A percentile compares a stretch with the other conserved stretches of the same genome.
Evolutionary conservation across 495 filamentous ascomycete genomes (phyloP).

Genomic region (Aspergillus diversus): DNA sequence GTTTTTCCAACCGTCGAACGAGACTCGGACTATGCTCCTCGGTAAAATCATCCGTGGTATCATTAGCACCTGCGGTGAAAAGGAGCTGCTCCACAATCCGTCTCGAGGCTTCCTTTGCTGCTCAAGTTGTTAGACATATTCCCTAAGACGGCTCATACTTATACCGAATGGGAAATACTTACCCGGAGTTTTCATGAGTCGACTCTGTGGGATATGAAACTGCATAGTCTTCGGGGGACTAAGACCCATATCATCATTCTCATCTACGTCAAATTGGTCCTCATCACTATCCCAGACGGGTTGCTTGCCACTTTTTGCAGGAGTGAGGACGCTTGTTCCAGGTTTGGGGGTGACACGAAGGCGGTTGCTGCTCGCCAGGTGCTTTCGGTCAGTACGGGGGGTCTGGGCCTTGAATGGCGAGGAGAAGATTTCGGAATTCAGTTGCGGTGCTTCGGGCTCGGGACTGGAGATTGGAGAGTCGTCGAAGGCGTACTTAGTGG

Average conservation of each 20-base stretch:
- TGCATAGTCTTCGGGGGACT: slow-evolving; percentile 98
- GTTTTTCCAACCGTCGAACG: slow-evolving; percentile 64
- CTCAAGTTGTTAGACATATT: background rate
- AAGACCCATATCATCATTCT: slow-evolving; percentile 58
- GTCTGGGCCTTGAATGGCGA: slow-evolving; percentile 59
- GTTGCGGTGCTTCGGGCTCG: slow-evolving; percentile 75
- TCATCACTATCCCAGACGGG: slow-evolving; percentile 67
- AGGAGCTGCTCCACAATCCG: slow-evolving; percentile 91
- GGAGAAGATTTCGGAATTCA: slow-evolving; percentile 84
- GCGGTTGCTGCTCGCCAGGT: slow-evolving; percentile 39
- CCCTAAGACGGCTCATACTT: too few relatives aligned
- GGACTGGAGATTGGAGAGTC: slow-evolving; percentile 76
- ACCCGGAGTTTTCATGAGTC: slow-evolving; percentile 91
- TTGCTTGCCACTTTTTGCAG: slow-evolving; percentile 44
- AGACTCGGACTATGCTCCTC: slow-evolving; percentile 76
- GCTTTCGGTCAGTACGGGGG: slow-evolving; percentile 42
- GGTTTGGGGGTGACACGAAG: slow-evolving; percentile 58
- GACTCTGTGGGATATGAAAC: slow-evolving; percentile 86
- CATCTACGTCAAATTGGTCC: slow-evolving; percentile 54
- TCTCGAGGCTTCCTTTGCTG: slow-evolving; percentile 86
- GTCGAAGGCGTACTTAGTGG: slow-evolving; percentile 36
- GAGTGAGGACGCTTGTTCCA: slow-evolving; percentile 79
- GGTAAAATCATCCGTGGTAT: slow-evolving; percentile 46
- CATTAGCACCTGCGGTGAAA: slow-evolving; percentile 67
- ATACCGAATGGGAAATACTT: slow-evolving; percentile 33